Evolutionary conservation across 1,284 basidiomycete genomes (phyloP).

Genomic region (Ustilago loliicola): DNA sequence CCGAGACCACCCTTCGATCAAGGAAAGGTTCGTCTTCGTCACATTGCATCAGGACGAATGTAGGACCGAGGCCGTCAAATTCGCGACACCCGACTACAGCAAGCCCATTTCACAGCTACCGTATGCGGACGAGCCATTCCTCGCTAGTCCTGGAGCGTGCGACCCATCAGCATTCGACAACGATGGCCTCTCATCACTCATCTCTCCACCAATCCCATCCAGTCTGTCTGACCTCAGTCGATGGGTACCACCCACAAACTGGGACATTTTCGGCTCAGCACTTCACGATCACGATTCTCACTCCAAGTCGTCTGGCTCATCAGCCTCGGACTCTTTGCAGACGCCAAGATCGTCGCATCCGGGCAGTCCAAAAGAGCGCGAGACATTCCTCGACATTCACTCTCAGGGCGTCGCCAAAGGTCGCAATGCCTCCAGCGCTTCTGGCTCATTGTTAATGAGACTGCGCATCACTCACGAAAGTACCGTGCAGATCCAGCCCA

Average conservation of each 20-base stretch:
- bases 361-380: neutral
- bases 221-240: conserved; percentile 16
- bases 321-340: conserved; percentile 19
- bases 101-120: neutral
- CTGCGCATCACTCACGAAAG: conserved; percentile 21
- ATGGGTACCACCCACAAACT: conserved; percentile 26
- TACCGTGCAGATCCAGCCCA: conserved; percentile 22
- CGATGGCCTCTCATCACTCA: conserved; percentile 2
- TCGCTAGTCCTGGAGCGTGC: conserved; percentile 28
- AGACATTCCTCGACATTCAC: conserved; percentile 20
- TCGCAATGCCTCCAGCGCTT: neutral
- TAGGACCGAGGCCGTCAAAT: neutral
- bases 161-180: conserved; percentile 37
- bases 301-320: conserved; percentile 16
- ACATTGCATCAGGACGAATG: conserved; percentile 8
- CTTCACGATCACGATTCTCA: neutral
- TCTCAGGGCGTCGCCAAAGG: neutral
- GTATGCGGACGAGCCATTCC: conserved; percentile 1
- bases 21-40: conserved; percentile 12
- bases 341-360: conserved; percentile 17
- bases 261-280: conserved; percentile 12
- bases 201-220: conserved; percentile 11
- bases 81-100: neutral
- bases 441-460: conserved; percentile 1
- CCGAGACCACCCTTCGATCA: neutral